Evolutionary conservation across 257 asterid genomes (phyloP).

Genomic region (Scutellaria minor): DNA sequence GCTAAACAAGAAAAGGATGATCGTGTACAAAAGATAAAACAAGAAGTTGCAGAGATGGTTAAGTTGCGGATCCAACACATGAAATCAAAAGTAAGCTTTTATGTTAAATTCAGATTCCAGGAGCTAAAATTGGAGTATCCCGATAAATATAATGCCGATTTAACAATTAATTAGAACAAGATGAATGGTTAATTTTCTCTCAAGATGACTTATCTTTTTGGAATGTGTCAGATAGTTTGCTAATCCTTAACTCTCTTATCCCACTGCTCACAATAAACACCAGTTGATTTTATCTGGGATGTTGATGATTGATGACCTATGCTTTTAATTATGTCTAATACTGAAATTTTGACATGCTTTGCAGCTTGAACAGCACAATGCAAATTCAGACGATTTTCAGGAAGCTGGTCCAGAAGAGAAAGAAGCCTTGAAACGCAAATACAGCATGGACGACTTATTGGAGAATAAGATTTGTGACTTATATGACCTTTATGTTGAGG

Average conservation of each 20-base stretch:
- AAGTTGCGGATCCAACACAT: slow-evolving; percentile 53
- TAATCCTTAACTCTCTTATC: slow-evolving; percentile 5
- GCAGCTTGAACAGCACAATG: slow-evolving; percentile 74
- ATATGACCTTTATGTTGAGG: slow-evolving; percentile 86
- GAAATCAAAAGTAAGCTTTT: slow-evolving; percentile 67
- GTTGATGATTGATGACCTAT: slow-evolving; percentile 14
- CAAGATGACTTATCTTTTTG: slow-evolving; percentile 4
- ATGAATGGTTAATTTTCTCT: neutral
- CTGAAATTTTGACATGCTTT: slow-evolving; percentile 34
- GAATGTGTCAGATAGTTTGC: slow-evolving; percentile 5
- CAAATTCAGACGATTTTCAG: slow-evolving; percentile 70
- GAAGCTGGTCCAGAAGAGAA: slow-evolving; percentile 65
- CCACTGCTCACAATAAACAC: slow-evolving; percentile 8
- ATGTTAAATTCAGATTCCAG: slow-evolving; percentile 7
- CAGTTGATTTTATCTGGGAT: slow-evolving; percentile 17
- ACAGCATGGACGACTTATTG: slow-evolving; percentile 67
- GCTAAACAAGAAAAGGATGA: slow-evolving; percentile 82
- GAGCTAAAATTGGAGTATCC: slow-evolving; percentile 28
- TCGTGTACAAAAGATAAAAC: slow-evolving; percentile 70
- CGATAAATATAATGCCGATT: neutral
- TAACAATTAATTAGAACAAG: neutral
- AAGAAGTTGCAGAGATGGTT: slow-evolving; percentile 83
- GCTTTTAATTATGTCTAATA: slow-evolving; percentile 7
- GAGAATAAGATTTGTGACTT: slow-evolving; percentile 88
- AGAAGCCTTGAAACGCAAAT: slow-evolving; percentile 65